These are phyloP conservation scores for Holtermannia corniformis DNA, from an alignment of 768 basidiomycete genomes.

Conservation along the genomic window DNA sequence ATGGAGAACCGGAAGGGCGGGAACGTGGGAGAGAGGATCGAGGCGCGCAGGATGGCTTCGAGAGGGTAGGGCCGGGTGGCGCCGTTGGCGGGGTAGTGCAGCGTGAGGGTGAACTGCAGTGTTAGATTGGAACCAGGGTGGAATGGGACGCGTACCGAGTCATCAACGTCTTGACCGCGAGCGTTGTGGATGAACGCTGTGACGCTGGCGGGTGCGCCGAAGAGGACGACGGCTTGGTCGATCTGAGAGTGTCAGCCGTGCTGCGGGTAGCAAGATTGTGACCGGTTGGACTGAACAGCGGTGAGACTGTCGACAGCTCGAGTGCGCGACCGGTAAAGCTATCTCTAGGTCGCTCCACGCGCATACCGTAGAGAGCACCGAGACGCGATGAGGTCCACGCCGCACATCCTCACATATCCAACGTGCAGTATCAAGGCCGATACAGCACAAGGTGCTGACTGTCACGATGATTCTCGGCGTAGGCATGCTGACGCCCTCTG, in stretches of 20 bases:
- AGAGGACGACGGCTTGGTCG: constrained; percentile 65
- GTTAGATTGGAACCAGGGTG: constrained; percentile 15
- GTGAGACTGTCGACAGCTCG: too few relatives aligned
- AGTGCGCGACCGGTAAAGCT: too few relatives aligned
- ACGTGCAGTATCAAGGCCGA: too few relatives aligned
- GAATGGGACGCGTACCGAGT: constrained; percentile 33
- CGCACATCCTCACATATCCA: too few relatives aligned
- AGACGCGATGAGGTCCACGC: too few relatives aligned
- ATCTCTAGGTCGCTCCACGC: too few relatives aligned
- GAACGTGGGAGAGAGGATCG: constrained; percentile 58
- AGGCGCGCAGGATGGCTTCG: constrained; percentile 58
- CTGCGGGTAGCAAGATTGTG: too few relatives aligned
- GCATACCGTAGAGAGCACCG: too few relatives aligned
- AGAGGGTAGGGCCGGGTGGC: constrained; percentile 44
- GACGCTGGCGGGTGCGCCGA: constrained; percentile 61
- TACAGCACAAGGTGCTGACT: too few relatives aligned
- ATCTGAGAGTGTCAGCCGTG: constrained; percentile 40
- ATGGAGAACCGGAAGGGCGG: constrained; percentile 63
- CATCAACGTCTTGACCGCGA: constrained; percentile 44
- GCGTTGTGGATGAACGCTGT: constrained; percentile 64
- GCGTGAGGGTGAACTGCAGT: constrained; percentile 32
- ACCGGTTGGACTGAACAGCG: too few relatives aligned
- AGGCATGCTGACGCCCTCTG: too few relatives aligned
- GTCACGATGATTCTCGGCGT: too few relatives aligned
- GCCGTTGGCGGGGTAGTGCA: constrained; percentile 29